Base-by-base conservation (phyloP, 768 basidiomycete species). In the Lactarius trivialis region DNA sequence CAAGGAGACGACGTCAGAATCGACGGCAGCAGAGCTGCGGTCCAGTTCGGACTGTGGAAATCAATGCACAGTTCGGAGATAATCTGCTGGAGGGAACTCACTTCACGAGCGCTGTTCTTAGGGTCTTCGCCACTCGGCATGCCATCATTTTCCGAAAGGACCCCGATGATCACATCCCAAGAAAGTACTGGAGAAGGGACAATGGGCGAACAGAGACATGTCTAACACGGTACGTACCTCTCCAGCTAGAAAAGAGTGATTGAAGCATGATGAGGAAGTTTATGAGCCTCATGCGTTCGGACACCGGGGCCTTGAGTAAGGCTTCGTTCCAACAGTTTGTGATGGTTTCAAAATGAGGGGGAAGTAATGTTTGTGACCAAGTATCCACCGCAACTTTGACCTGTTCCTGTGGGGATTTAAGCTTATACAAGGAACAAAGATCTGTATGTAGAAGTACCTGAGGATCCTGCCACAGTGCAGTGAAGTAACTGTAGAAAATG, bases 201-300 rank as follows among this genome's bases (percentile, higher is more conserved):
- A 17, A 50, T 53, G 6, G 33, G n/a, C 12, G 33, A 4, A 54
- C 28, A 9, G 17, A 8, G 14, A 43, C 6, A 39, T 30, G n/a
- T 32, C 24, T 17, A 15, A 36, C n/a, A 17, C n/a, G 28, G 24
- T 6, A 58, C 71, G 56, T 66, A 88, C 88, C 77, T 79, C 77
- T 76, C 89, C 89, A 91, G 15, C 66, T 71, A 19, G 86, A 80
- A 71, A 89, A 86, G 72, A 87, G 81, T 0, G 86, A 77, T n/a
- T 77, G 83, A 32, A 91, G 77, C 67, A 86, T 86, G 33, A 83
- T 78, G 19, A 90, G 74, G 72, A 90, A 91, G 9, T 79, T 76
- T 17, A 83, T 75, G 12, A 91, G 75, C 55, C 77, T 80, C 36
- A 81, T 73, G 17, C 85, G 81, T 56, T 88, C 86, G 1, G 75